These are phyloP conservation scores for Pseudogymnoascus sp. DNA, from an alignment of 2,329 filamentous ascomycete species.

Conservation along the genomic window DNA sequence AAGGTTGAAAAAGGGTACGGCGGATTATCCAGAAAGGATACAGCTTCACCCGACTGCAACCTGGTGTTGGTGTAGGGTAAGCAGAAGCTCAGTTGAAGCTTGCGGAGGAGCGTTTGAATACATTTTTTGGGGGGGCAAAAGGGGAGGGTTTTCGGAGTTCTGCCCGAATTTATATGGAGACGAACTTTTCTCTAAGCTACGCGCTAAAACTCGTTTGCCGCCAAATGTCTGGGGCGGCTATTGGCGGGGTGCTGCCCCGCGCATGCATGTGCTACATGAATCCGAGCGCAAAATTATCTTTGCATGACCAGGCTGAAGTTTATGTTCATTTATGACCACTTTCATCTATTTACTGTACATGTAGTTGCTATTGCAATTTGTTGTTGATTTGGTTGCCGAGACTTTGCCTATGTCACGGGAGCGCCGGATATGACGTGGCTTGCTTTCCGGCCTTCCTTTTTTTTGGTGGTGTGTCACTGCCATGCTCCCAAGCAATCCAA, in stretches of 20 bases:
- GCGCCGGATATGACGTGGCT: background rate
- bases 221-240: slow-evolving; percentile 5
- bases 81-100: slow-evolving; percentile 2
- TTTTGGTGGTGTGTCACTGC: background rate
- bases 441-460: background rate
- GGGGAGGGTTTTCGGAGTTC: slow-evolving; percentile 1
- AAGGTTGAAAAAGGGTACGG: slow-evolving; percentile 2
- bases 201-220: slow-evolving; percentile 7
- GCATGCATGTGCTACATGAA: slow-evolving; percentile 6
- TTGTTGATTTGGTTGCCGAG: background rate
- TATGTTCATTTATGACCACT: background rate
- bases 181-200: slow-evolving; percentile 3
- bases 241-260: slow-evolving; percentile 5
- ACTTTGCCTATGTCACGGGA: background rate
- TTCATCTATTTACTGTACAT: background rate
- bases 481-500: slow-evolving; percentile 4
- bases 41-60: slow-evolving; percentile 5
- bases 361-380: background rate
- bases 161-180: slow-evolving; percentile 9
- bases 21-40: background rate
- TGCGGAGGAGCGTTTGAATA: slow-evolving; percentile 2
- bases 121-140: slow-evolving; percentile 5
- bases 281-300: background rate
- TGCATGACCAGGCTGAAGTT: background rate
- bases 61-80: slow-evolving; percentile 3